Conservation (phyloP, 1,139 yeast genomes). For the Nakaseomyces sp. region DNA sequence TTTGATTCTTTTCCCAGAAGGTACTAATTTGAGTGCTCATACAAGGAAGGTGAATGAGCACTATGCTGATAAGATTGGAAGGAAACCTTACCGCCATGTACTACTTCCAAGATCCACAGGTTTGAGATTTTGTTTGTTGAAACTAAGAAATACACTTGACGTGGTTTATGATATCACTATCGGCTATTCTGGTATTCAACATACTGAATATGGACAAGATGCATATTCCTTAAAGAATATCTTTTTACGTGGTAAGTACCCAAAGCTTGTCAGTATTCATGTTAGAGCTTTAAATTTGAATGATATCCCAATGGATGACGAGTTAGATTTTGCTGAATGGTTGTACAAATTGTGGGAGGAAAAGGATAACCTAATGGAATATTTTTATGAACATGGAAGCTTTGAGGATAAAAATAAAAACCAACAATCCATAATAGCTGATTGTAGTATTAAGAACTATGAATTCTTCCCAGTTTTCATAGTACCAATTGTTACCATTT, state of each 20-base stretch:
- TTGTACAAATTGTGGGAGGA: constrained; percentile 63
- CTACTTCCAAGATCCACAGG: constrained; percentile 81
- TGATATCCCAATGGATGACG: constrained; percentile 61
- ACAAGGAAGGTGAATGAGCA: constrained; percentile 51
- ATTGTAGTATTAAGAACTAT: constrained; percentile 12
- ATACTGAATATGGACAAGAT: constrained; percentile 69
- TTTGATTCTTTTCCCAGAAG: constrained; percentile 82
- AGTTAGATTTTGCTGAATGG: constrained; percentile 67
- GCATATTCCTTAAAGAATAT: constrained; percentile 56
- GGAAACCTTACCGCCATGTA: constrained; percentile 48
- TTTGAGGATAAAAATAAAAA: constrained; percentile 32
- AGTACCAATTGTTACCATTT: constrained; percentile 10
- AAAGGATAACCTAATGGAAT: constrained; percentile 62
- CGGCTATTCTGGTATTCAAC: constrained; percentile 63
- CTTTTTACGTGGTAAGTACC: constrained; percentile 64
- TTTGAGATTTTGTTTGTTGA: constrained; percentile 53
- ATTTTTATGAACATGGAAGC: constrained; percentile 49
- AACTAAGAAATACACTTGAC: constrained; percentile 51
- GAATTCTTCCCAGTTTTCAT: constrained; percentile 15
- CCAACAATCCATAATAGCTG: constrained; percentile 17
- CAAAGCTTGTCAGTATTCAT: constrained; percentile 54
- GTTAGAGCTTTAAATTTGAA: constrained; percentile 48
- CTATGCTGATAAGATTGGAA: constrained; percentile 46
- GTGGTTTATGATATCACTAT: constrained; percentile 76
- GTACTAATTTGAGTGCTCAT: constrained; percentile 70